These are phyloP conservation scores for Halenospora varia DNA, from an alignment of 495 filamentous ascomycete genomes.

Conservation along the genomic window DNA sequence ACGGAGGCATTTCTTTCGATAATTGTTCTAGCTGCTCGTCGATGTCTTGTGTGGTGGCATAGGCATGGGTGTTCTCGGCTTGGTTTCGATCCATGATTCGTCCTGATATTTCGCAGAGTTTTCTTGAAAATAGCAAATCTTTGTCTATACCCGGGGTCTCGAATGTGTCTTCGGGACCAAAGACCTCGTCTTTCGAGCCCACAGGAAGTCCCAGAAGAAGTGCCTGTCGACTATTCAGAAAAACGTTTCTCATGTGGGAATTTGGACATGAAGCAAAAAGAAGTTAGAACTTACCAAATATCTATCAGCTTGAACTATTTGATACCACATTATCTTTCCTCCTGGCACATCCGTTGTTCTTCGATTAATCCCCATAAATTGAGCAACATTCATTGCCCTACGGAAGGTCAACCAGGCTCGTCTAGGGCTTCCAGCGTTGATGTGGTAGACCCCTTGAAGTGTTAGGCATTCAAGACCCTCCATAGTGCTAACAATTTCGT, in stretches of 20 bases:
- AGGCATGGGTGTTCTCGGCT: constrained; percentile 8
- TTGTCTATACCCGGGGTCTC: constrained; percentile 10
- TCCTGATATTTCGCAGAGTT: constrained; percentile 26
- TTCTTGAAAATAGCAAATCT: constrained; percentile 18
- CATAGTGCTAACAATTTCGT: constrained; percentile 41
- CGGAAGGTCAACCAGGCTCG: constrained; percentile 42
- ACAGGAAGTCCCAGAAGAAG: constrained; percentile 39
- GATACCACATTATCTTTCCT: constrained; percentile 18
- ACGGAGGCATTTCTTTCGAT: constrained; percentile 37
- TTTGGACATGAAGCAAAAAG: background rate
- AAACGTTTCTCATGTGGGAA: background rate
- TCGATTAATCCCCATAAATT: constrained; percentile 41
- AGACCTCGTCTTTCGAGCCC: constrained; percentile 31
- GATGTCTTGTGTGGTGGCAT: constrained; percentile 36
- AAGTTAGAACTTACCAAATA: constrained; percentile 13
- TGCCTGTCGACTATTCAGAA: constrained; percentile 14
- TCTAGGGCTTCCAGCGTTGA: constrained; percentile 40
- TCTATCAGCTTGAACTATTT: constrained; percentile 21
- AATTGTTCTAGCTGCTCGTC: constrained; percentile 36
- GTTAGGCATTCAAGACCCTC: constrained; percentile 41
- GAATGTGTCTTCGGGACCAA: constrained; percentile 29
- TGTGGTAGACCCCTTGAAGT: constrained; percentile 34
- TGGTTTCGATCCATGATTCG: constrained; percentile 41
- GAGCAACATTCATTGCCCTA: constrained; percentile 35
- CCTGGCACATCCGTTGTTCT: constrained; percentile 3